A percentile compares a stretch with the other conserved stretches of the same genome.
Conservation (phyloP, 768 basidiomycete species). For the Leccinum ochraceum region DNA sequence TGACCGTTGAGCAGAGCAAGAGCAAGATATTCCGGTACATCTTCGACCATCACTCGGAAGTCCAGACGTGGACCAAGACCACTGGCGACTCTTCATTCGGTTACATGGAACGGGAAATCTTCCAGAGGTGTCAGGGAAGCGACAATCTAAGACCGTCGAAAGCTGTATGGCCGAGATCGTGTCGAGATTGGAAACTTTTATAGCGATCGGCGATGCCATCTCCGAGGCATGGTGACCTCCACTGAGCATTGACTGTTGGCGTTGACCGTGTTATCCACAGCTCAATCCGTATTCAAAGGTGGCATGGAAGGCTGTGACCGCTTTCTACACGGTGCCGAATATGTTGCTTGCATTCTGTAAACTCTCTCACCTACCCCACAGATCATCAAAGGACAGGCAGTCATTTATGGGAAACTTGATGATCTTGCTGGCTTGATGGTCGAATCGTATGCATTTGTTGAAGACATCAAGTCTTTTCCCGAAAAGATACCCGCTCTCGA, state of each 20-base stretch:
- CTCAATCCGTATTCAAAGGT: constrained; percentile 29
- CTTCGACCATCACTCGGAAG: constrained; percentile 16
- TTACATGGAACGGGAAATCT: constrained; percentile 14
- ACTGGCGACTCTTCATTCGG: constrained; percentile 27
- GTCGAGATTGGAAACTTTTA: constrained; percentile 26
- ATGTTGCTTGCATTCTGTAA: background rate
- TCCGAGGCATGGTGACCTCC: constrained; percentile 17
- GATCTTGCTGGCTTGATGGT: constrained; percentile 34
- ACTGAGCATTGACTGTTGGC: background rate
- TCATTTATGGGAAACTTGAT: constrained; percentile 26
- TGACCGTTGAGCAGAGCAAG: constrained; percentile 9
- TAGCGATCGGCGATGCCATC: constrained; percentile 22
- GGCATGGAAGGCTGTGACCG: constrained; percentile 31
- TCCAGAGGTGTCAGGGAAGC: constrained; percentile 1
- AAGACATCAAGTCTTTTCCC: constrained; percentile 29
- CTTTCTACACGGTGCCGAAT: constrained; percentile 28
- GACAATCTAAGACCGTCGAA: constrained; percentile 7
- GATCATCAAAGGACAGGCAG: constrained; percentile 32
- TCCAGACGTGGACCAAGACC: background rate
- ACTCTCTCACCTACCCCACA: constrained; percentile 15
- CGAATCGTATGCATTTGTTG: constrained; percentile 34
- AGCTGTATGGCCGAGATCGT: constrained; percentile 26
- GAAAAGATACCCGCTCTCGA: constrained; percentile 32
- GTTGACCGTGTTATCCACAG: constrained; percentile 8
- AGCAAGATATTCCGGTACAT: constrained; percentile 15